A percentile compares a stretch with the other conserved stretches of the same genome.
Evolutionary conservation across 306 rosid species (phyloP).

Genomic region (Mimosa bimucronata): DNA sequence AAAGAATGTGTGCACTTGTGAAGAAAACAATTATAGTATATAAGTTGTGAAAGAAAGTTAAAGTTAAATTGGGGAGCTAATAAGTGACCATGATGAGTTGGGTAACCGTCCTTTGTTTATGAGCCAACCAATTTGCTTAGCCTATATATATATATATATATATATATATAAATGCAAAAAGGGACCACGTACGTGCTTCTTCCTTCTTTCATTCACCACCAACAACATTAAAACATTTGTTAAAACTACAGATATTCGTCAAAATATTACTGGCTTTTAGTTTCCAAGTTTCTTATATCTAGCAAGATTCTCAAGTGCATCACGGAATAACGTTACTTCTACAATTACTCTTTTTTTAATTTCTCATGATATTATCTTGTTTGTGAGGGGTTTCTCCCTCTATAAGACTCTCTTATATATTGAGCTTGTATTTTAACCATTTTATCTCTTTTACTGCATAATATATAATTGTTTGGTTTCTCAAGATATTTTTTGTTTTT

Average conservation of each 20-base stretch:
- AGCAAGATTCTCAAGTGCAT: no score
- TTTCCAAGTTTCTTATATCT: no score
- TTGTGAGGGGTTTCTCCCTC: no score
- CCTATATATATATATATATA: background rate
- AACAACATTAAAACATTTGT: background rate
- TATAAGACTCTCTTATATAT: no score
- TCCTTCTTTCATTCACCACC: background rate
- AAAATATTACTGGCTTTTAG: background rate
- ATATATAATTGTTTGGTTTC: no score
- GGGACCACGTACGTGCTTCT: constrained; percentile 29
- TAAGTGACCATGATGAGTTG: constrained; percentile 4
- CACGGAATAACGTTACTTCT: no score
- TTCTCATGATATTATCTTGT: no score
- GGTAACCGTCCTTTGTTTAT: constrained; percentile 51
- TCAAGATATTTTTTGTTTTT: no score
- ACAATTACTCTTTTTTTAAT: no score
- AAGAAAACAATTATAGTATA: background rate
- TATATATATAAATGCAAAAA: background rate
- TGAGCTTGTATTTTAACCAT: no score
- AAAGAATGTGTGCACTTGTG: background rate
- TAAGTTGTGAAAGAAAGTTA: background rate
- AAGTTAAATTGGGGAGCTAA: background rate
- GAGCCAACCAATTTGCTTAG: constrained; percentile 52
- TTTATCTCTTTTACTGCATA: no score
- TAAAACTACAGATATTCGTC: background rate